Base-by-base conservation (phyloP, 164 flowering plant genomes). In the Malania oleifera region DNA sequence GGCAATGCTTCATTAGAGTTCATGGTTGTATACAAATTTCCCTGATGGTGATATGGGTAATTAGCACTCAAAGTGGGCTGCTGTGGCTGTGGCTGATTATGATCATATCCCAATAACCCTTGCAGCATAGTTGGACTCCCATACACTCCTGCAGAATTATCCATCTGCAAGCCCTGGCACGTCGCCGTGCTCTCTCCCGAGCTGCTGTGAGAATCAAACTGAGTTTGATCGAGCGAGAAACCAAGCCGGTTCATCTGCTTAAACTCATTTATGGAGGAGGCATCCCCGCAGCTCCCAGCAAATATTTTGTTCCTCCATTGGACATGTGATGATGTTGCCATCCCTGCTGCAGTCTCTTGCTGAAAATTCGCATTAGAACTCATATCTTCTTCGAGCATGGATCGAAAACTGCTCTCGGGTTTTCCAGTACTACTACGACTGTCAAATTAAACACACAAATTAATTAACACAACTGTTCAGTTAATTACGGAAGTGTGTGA, bases 371-470 rank as follows among this genome's bases (percentile, higher is more conserved):
- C 3, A 14, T 48, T 64, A 3, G 60, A 43, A 35, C 38, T 59
- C 43, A 65, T 23, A 37, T 66, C 72, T 43, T 79, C 80, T 72
- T 78, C 79, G 18, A 84, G 75, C 75, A 82, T 67, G 14, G 80
- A 65, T 9, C 84, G 70, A 40, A 80, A 82, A 56, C 80, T 76
- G 40, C 64, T 52, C 29, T 77, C 82, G 25, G 55, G 58, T 61
- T 81, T 76, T 52, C 77, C 77, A n/a, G n/a, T n/a, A n/a, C n/a
- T n/a, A 19, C 77, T 73, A 10, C 83, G 73, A 7, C 75, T 69
- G 52, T 22, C 28, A 58, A 47, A 67, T 9, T 37, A 15, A 34
- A 44, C 17, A n/a, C 2, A 29, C n/a, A n/a, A n/a, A 20, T 50
- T 19, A 52, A 44, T 15, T 19, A 38, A 25, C 15, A 25, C 9